Evolutionary conservation across 176 grass and related monocot species (phyloP).

Genomic region (Lolium rigidum): DNA sequence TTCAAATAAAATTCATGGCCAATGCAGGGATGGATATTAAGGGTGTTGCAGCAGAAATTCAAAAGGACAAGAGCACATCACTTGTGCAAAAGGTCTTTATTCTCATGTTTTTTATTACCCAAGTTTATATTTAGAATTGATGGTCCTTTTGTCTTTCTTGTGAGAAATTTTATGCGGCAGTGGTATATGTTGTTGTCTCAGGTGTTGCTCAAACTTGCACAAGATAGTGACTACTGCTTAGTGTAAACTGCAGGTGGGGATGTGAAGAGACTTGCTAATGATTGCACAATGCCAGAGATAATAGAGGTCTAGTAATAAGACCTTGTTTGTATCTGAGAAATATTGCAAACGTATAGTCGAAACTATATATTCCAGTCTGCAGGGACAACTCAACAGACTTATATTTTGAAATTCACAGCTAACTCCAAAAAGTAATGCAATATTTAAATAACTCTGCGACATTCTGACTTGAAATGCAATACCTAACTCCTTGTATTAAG

Average conservation of each 20-base stretch:
- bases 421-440: constrained; percentile 6
- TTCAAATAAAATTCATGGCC: constrained; percentile 66
- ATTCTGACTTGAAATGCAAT: not conserved
- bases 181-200: constrained; percentile 17
- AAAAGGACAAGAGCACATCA: constrained; percentile 83
- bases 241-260: constrained; percentile 95
- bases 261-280: constrained; percentile 85
- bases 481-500: not conserved
- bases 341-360: not conserved
- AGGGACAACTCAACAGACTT: not conserved
- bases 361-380: not conserved
- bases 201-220: constrained; percentile 41
- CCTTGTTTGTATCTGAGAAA: not conserved
- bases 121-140: not conserved
- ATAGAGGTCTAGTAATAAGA: constrained; percentile 82
- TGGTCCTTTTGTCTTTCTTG: not conserved
- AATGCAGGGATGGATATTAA: constrained; percentile 99
- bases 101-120: constrained; percentile 29
- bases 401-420: constrained; percentile 3
- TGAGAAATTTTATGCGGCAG: not conserved
- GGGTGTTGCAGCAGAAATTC: constrained; percentile 85
- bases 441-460: not conserved
- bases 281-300: constrained; percentile 80
- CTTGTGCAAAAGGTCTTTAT: constrained; percentile 89
- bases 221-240: constrained; percentile 62